Conservation (phyloP, 1,284 basidiomycete species). For the Moesziomyces sp. region DNA sequence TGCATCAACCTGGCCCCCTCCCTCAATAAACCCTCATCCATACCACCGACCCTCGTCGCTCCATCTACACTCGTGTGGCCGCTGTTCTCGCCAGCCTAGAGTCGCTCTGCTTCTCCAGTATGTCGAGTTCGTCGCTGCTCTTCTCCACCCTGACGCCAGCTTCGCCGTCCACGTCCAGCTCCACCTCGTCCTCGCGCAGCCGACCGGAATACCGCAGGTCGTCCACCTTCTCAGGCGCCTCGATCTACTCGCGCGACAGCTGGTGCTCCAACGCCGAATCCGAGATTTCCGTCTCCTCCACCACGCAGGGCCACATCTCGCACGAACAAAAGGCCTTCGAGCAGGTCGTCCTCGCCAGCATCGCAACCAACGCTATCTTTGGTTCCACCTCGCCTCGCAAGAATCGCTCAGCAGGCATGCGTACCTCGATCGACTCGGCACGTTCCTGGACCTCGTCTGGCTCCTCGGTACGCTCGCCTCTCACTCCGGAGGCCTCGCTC, state of each 20-base stretch:
- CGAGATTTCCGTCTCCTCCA: conserved; percentile 17
- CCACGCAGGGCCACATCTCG: conserved; percentile 23
- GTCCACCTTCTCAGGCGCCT: conserved; percentile 26
- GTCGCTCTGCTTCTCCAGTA: conserved; percentile 7
- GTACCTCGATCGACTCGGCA: conserved; percentile 24
- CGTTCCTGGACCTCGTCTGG: conserved; percentile 23
- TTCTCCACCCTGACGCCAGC: conserved; percentile 12
- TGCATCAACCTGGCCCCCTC: conserved; percentile 3
- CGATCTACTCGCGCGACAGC: conserved; percentile 29
- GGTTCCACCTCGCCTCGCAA: conserved; percentile 41
- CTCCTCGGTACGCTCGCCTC: conserved; percentile 25
- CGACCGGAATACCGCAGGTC: conserved; percentile 20
- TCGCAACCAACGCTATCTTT: conserved; percentile 32
- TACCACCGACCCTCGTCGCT: conserved; percentile 2
- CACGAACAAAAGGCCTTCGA: conserved; percentile 25
- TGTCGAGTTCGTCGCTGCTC: conserved; percentile 30
- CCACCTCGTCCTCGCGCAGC: conserved; percentile 4
- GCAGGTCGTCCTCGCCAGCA: conserved; percentile 17
- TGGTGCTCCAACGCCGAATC: conserved; percentile 31
- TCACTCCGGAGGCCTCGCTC: conserved; percentile 14
- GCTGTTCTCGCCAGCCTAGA: conserved; percentile 2
- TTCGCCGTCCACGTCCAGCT: conserved; percentile 11
- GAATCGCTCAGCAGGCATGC: conserved; percentile 12
- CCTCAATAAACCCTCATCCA: background rate
- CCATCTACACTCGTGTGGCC: background rate